Conservation (phyloP, 495 filamentous ascomycete species). For the Neurospora hispaniola region DNA sequence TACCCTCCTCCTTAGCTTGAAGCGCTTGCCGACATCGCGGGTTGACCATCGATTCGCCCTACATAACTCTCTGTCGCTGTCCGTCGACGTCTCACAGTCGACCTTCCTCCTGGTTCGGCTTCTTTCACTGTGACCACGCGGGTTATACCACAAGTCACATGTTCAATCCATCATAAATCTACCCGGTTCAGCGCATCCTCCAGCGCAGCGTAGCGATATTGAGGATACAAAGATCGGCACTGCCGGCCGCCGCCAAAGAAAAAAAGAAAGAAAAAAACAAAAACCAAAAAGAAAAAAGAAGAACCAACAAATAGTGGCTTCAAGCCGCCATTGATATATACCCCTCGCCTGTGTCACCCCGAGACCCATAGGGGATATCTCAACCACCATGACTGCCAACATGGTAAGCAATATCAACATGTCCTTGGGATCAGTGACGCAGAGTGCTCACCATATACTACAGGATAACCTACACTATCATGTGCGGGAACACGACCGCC, state of each 20-base stretch:
- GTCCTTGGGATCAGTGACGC: not conserved
- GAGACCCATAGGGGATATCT: not conserved
- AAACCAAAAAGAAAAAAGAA: too few species aligned
- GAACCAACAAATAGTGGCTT: not conserved
- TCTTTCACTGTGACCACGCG: not conserved
- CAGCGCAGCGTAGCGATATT: not conserved
- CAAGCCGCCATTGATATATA: not conserved
- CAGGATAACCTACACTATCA: conserved; percentile 17
- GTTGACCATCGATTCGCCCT: not conserved
- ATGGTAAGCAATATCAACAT: not conserved
- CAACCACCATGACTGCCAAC: conserved; percentile 16
- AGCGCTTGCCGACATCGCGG: not conserved
- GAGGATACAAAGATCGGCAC: not conserved
- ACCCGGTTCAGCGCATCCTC: not conserved
- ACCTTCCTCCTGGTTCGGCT: not conserved
- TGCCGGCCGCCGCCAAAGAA: not conserved
- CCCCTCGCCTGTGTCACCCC: not conserved
- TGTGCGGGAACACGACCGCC: conserved; percentile 9
- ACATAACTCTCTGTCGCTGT: not conserved
- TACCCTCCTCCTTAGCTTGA: not conserved
- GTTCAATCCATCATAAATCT: not conserved
- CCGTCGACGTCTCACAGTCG: not conserved
- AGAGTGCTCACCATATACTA: conserved; percentile 7
- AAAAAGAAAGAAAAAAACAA: not conserved
- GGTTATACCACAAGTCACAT: not conserved